phyloP scores from a whole-genome alignment of 2,329 filamentous ascomycete species.

The Trichophyton verrucosum region DNA sequence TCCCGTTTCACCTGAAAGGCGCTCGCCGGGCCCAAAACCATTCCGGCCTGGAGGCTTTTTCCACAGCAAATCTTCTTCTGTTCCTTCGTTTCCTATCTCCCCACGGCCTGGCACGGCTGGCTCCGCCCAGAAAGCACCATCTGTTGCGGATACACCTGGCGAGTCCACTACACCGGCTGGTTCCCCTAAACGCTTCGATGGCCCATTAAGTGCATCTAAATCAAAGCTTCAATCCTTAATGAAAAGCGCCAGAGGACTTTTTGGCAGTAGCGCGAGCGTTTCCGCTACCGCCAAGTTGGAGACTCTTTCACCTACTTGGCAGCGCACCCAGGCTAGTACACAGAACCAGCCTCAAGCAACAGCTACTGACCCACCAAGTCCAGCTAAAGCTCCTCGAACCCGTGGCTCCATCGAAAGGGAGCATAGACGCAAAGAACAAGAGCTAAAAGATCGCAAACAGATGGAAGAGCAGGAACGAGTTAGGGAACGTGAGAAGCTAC shows the following conservation, averaged over 20 bases:
- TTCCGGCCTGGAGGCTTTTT: conserved; percentile 24
- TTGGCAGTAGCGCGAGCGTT: conserved; percentile 58
- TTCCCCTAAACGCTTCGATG: conserved; percentile 53
- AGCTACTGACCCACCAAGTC: conserved; percentile 18
- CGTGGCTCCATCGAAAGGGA: conserved; percentile 48
- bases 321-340: conserved; percentile 19
- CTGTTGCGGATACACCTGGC: conserved; percentile 46
- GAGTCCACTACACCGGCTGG: conserved; percentile 46
- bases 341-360: conserved; percentile 2
- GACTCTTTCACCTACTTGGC: conserved; percentile 34
- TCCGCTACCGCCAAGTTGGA: conserved; percentile 49
- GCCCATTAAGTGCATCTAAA: conserved; percentile 81
- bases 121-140: conserved; percentile 48
- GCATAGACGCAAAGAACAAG: conserved; percentile 23
- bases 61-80: conserved; percentile 51
- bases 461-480: conserved; percentile 28
- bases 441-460: conserved; percentile 13
- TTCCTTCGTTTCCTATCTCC: conserved; percentile 44
- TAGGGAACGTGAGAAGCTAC: conserved; percentile 26
- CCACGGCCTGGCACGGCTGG: conserved; percentile 31
- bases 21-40: conserved; percentile 11
- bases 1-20: conserved; percentile 12
- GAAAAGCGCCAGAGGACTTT: conserved; percentile 72
- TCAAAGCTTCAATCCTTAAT: conserved; percentile 84
- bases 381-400: conserved; percentile 36